Base-by-base conservation (phyloP, 2,329 filamentous ascomycete genomes). In the Dactylonectria estremocensis region DNA sequence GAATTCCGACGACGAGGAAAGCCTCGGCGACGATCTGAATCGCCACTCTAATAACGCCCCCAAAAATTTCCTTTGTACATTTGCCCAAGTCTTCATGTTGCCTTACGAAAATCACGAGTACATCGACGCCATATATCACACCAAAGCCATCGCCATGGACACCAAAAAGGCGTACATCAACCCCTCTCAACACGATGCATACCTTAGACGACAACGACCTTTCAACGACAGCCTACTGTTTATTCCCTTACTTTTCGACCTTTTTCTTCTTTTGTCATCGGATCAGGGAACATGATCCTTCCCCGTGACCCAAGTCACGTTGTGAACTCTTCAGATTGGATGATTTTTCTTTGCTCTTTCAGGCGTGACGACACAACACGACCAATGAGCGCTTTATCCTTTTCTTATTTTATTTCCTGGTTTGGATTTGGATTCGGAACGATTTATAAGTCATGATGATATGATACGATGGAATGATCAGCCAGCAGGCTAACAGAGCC, bases 1-100 rank as follows among this genome's bases (percentile, higher is more conserved):
- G 86, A 88, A 67, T 81, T 90, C 65, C 84, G 86, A 67, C 84
- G 81, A 53, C 83, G 84, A 43, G 81, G 82, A 60, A 74, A 72
- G 28, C 79, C 80, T 48, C 80, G 77, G 9, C 81, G 81, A 64
- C 83, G 83, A 57, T 87, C 87, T 8, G 83, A 87, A 69, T 88
- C 86, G 22, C 87, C 87, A 3, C 74, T 83, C 48, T 87, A 80
- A 83, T 53, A 22, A 49, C 45, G 40, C 64, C 58, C n/a, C 56
- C 48, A 35, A 10, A 35, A 60, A 64, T 73, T 66, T 71, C 58
- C 33, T 69, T 68, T 71, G 68, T 74, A 72, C 68, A 71, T 63
- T 70, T 64, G 57, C 65, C 65, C 53, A 54, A 67, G 65, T 40
- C 52, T 70, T 70, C 55, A 75, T 72, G 68, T 69, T 68, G 54